Base-by-base conservation (phyloP, 2,329 filamentous ascomycete species). In the Juglanconis oblonga region DNA sequence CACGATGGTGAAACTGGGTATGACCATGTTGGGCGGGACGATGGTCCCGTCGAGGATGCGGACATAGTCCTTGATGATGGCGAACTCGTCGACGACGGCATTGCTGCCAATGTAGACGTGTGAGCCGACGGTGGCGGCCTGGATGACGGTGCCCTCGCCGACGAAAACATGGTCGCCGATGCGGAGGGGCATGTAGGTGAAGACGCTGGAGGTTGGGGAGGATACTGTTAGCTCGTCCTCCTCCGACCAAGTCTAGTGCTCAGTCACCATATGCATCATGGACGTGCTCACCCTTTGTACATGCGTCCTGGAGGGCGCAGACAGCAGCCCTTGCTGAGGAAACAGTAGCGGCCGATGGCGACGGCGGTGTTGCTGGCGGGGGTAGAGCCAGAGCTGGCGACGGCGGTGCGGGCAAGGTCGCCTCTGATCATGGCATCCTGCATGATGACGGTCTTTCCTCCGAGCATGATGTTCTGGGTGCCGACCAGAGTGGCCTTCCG, bases 381-480 rank as follows among this genome's bases (percentile, higher is more conserved):
- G 1, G 78, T 74, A 38, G 72, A 73, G 14, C 71, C 68, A 1
- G 72, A 71, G 3, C 74, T 69, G 6, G 79, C 70, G 3, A 80
- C 77, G 8, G 76, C 79, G 7, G 81, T 86, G 56, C 81, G 85
- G 48, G 89, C 83, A 17, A 99, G 85, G 71, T 99, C 95, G 49
- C 94, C 95, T 52, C 95, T 89, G 71, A 99, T 92, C 75, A 95
- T 92, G 68, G 92, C 94, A 71, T 97, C 93, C 64, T 92, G 89
- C 81, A 97, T 92, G 71, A 99, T 96, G 64, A 98, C 92, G 1
- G 93, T 96, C 76, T 92, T 96, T 64, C 95, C 95, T 67, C 92
- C 95, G 2, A 99, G 89, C 76, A 97, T 97, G 76, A 99, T 98
- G 77, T 98, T 96, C 68, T 96, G 92, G 29, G 94, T 97, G 69